These are phyloP conservation scores for Xylaria sp. DNA, from an alignment of 2,329 filamentous ascomycete species.

Conservation along the genomic window DNA sequence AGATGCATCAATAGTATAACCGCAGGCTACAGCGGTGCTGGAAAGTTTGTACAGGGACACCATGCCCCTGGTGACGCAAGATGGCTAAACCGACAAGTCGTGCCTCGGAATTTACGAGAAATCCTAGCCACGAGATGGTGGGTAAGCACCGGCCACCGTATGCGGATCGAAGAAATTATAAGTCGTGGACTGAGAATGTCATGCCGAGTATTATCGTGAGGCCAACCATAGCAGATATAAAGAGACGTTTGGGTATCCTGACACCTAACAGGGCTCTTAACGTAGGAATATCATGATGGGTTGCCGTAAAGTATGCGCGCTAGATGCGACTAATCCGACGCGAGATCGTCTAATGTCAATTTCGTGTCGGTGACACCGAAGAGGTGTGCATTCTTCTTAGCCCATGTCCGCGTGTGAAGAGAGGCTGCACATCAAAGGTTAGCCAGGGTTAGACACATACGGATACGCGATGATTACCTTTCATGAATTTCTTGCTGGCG, in stretches of 20 bases:
- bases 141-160: constrained; percentile 5
- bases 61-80: constrained; percentile 8
- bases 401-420: constrained; percentile 89
- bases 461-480: constrained; percentile 65
- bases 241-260: constrained; percentile 34
- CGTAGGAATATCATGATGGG: constrained; percentile 30
- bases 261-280: constrained; percentile 26
- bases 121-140: constrained; percentile 17
- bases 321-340: constrained; percentile 15
- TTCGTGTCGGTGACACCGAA: constrained; percentile 58
- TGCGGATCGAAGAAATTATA: constrained; percentile 21
- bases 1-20: constrained; percentile 28
- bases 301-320: constrained; percentile 9
- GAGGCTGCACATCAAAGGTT: constrained; percentile 65
- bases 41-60: constrained; percentile 3
- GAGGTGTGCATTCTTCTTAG: constrained; percentile 72
- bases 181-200: constrained; percentile 29
- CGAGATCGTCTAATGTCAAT: constrained; percentile 54
- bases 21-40: constrained; percentile 21
- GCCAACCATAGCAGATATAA: constrained; percentile 40
- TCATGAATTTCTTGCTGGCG: constrained; percentile 98
- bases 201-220: constrained; percentile 32
- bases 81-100: constrained; percentile 7
- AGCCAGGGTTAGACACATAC: constrained; percentile 31
- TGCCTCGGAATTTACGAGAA: constrained; percentile 9